Evolutionary conservation across 371 early-diverging fungal genomes (phyloP), one percentile per base, ranked within the genome.

Genomic region (Zychaea mexicana): DNA sequence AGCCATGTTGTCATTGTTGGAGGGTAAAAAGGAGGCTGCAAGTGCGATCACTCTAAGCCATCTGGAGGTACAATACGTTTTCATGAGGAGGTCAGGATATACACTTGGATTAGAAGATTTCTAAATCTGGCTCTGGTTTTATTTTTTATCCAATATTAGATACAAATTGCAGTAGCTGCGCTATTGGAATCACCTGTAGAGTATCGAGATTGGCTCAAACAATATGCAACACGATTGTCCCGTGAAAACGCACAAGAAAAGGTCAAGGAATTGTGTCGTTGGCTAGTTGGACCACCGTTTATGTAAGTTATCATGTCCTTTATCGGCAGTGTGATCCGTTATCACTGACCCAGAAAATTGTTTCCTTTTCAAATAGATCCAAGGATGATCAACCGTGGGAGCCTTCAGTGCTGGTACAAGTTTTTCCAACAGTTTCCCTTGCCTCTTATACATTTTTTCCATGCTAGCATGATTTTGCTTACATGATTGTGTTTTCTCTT

Each of bases 261-360:
- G 42, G 83, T 83, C 10, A 78, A 84, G 56, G 93, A 92, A 64
- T 66, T 94, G n/a, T 91, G 92, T 70, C 84, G 86, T 64, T 86
- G 85, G 67, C 64, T 93, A 31, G 68, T 84, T 17, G 92, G 89
- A 1, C 90, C 90, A 26, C 76, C 82, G 17, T 84, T 77, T 31
- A 62, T 69, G 85, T 83, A 77, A 76, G 66, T 57, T 3, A 33
- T 27, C 31, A 6, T 12, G 24, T n/a, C n/a, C n/a, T 31, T 62
- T 57, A 38, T 66, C 36, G n/a, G 0, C 15, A 42, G 7, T n/a
- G n/a, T 42, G 7, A 5, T n/a, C 1, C 42, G n/a, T 42, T 42
- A 17, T 42, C 4, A 17, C 10, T 36, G 36, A 36, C 10, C 10
- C 36, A 36, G 10, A 8, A 36, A 36, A 36, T 2, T 36, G 15